Percentiles rank a stretch among this genome's conserved stretches.
Evolutionary conservation across 192 early-diverging fungal genomes (phyloP).

Genomic region (Pilobolus umbonatus): DNA sequence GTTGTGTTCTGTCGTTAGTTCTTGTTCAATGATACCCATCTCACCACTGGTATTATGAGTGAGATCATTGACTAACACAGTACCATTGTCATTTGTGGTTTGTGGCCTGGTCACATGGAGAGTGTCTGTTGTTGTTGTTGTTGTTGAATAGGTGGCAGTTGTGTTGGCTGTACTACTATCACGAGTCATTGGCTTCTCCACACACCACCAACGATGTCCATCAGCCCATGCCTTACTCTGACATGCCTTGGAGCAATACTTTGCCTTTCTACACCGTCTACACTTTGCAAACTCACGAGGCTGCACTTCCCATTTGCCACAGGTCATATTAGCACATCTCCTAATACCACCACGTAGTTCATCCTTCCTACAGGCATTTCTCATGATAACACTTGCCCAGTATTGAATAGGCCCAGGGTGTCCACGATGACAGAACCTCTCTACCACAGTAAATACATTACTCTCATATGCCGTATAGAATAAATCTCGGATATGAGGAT

Average conservation of each 20-base stretch:
- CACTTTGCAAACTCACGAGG: constrained; percentile 83
- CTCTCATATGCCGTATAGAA: constrained; percentile 44
- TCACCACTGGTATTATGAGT: not conserved
- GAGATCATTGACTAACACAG: too few relatives aligned
- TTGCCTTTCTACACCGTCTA: constrained; percentile 79
- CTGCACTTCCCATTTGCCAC: constrained; percentile 70
- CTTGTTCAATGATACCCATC: too few relatives aligned
- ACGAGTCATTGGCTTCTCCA: constrained; percentile 34
- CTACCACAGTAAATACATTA: constrained; percentile 73
- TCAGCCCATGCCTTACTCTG: constrained; percentile 73
- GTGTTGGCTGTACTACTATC: not conserved
- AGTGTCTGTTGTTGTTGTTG: not conserved
- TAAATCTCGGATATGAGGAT: constrained; percentile 69
- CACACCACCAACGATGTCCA: constrained; percentile 80
- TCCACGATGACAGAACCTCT: constrained; percentile 64
- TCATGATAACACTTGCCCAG: constrained; percentile 76
- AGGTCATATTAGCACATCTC: constrained; percentile 73
- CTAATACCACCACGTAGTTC: constrained; percentile 64
- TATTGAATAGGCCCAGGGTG: constrained; percentile 63
- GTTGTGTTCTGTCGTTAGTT: too few relatives aligned
- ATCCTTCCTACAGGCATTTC: constrained; percentile 75
- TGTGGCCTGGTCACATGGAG: not conserved
- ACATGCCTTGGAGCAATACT: constrained; percentile 79
- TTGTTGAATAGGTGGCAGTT: not conserved
- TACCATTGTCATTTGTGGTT: not conserved